These are phyloP conservation scores for Phytophthora vignae DNA, from an alignment of 352 stramenopile species.

Conservation along the genomic window DNA sequence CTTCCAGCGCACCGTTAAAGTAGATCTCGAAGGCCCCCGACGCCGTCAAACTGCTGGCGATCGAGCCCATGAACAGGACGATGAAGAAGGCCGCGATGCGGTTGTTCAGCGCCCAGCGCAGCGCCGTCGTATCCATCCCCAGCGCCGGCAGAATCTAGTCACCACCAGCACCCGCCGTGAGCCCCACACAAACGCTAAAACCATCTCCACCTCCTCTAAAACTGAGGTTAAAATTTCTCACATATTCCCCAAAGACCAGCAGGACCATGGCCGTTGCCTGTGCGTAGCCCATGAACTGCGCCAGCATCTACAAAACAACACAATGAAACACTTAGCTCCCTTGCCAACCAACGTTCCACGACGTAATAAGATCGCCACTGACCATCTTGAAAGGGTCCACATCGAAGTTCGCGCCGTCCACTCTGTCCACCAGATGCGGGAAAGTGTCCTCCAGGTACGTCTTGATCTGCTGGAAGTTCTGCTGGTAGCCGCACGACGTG, in stretches of 20 bases:
- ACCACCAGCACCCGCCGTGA: conserved; percentile 6
- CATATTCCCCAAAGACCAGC: conserved; percentile 71
- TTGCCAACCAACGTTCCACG: no score
- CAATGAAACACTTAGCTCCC: not conserved
- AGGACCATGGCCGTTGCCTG: conserved; percentile 65
- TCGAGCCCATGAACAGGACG: conserved; percentile 67
- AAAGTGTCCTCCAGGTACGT: conserved; percentile 77
- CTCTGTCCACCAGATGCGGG: conserved; percentile 70
- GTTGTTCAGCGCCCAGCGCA: conserved; percentile 80
- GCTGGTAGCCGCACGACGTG: conserved; percentile 80
- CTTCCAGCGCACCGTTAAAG: conserved; percentile 66
- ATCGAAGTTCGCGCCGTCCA: conserved; percentile 71
- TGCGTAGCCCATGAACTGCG: conserved; percentile 52
- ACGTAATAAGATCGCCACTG: conserved; percentile 1
- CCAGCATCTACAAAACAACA: conserved; percentile 40
- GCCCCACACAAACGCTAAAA: not conserved
- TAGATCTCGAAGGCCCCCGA: conserved; percentile 86
- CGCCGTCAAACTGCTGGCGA: conserved; percentile 70
- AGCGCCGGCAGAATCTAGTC: conserved; percentile 57
- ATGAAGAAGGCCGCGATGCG: conserved; percentile 72
- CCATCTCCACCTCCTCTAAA: no score
- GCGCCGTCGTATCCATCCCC: conserved; percentile 52
- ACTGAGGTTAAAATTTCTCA: conserved; percentile 29
- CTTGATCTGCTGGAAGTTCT: conserved; percentile 82
- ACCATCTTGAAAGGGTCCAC: conserved; percentile 62